phyloP scores from a whole-genome alignment of 2,329 filamentous ascomycete genomes.

The Dryadomyces quercus-mongolicae region DNA sequence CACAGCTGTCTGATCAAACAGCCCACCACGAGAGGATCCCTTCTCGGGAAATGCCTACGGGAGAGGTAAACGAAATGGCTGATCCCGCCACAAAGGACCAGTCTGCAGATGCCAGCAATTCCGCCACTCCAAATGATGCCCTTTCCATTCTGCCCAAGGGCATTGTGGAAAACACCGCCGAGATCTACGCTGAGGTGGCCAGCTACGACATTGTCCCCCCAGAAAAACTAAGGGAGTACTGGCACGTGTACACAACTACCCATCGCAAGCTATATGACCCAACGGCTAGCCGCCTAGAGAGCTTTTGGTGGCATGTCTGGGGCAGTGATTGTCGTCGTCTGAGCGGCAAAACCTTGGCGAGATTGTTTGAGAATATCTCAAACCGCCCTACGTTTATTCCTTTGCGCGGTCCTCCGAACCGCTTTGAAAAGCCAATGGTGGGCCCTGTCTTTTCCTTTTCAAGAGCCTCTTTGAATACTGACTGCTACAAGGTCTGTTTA shows the following conservation, averaged over 20 bases:
- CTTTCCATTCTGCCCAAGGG: constrained; percentile 42
- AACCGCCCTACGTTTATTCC: constrained; percentile 45
- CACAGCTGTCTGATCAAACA: background rate
- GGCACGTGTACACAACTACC: constrained; percentile 50
- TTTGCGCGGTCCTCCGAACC: constrained; percentile 36
- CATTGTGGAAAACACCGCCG: constrained; percentile 40
- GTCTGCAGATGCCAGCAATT: background rate
- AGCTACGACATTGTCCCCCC: constrained; percentile 35
- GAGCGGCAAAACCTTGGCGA: constrained; percentile 40
- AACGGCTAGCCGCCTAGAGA: constrained; percentile 49
- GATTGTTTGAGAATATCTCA: constrained; percentile 45
- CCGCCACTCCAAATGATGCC: constrained; percentile 2
- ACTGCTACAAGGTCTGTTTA: background rate
- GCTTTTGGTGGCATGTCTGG: constrained; percentile 57
- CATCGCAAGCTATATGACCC: constrained; percentile 46
- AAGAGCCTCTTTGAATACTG: background rate
- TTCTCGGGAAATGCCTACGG: background rate
- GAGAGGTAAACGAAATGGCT: background rate
- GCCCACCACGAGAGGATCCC: background rate
- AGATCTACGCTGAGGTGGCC: constrained; percentile 42
- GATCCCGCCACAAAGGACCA: background rate
- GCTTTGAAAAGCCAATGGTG: constrained; percentile 40
- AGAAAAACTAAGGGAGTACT: constrained; percentile 42
- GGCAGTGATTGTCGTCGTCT: constrained; percentile 43
- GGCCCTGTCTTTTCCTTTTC: constrained; percentile 6